phyloP scores from a whole-genome alignment of 2,329 filamentous ascomycete species.

The Calonectria pseudoturangicola region DNA sequence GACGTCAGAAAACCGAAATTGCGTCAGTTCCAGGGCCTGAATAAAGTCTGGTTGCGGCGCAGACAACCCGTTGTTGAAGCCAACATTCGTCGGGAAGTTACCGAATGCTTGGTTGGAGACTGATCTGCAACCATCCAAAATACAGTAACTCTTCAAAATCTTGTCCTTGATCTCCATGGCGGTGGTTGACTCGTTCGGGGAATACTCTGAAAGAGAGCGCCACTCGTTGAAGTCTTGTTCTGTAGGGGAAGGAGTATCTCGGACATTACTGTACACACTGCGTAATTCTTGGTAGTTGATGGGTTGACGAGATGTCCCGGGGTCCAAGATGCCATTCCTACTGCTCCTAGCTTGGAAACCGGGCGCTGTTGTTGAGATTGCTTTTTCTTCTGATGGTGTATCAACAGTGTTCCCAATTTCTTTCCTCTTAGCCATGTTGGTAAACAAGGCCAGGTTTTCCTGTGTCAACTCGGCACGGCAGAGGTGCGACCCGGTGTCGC shows the following conservation, averaged over 20 bases:
- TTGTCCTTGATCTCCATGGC: accelerated
- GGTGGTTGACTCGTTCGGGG: neutral
- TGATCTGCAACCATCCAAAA: conserved; percentile 18
- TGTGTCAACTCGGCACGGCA: neutral
- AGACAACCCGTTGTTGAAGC: conserved; percentile 55
- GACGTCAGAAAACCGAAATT: conserved; percentile 38
- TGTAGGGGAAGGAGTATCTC: neutral
- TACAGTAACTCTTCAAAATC: conserved; percentile 46
- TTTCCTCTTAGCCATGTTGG: conserved; percentile 11
- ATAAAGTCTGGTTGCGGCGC: conserved; percentile 55
- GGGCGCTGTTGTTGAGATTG: neutral
- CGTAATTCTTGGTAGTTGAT: neutral
- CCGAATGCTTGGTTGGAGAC: conserved; percentile 42
- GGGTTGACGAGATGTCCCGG: too few relatives aligned
- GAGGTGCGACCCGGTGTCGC: neutral
- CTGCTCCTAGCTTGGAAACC: neutral
- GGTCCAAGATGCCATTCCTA: too few relatives aligned
- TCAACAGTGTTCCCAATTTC: neutral
- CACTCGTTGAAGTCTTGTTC: neutral
- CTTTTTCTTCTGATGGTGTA: neutral
- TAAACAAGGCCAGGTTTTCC: conserved; percentile 13
- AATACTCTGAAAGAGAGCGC: neutral
- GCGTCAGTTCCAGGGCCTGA: conserved; percentile 46
- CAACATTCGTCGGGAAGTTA: conserved; percentile 49
- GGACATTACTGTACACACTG: neutral